These are phyloP conservation scores for Boletus eberwhitei DNA, from an alignment of 768 basidiomycete species.

Conservation along the genomic window DNA sequence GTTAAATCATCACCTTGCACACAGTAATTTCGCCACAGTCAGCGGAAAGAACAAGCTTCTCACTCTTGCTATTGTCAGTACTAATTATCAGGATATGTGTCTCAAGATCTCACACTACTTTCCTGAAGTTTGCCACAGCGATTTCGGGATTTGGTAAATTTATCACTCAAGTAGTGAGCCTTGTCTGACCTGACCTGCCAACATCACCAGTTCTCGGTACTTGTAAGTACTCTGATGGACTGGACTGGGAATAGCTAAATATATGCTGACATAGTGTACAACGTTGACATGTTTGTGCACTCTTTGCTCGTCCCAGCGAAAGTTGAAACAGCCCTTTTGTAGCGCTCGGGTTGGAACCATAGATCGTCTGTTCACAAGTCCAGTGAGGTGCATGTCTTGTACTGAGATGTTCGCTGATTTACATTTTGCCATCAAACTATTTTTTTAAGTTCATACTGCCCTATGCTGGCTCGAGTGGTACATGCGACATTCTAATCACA, in stretches of 20 bases:
- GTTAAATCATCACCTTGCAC: not conserved
- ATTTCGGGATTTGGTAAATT: not conserved
- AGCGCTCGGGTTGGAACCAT: slow-evolving; percentile 6
- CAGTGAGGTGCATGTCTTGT: not conserved
- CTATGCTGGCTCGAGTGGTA: not conserved
- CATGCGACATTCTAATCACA: slow-evolving; percentile 7
- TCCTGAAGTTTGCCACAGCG: not conserved
- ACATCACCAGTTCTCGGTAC: slow-evolving; percentile 2
- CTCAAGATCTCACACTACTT: not conserved
- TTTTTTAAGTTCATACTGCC: slow-evolving; percentile 3
- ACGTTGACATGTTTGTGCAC: not conserved
- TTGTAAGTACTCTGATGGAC: slow-evolving; percentile 2
- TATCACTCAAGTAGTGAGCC: not conserved
- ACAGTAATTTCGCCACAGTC: not conserved
- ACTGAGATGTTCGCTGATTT: not conserved
- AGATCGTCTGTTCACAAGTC: not conserved
- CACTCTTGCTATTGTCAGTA: slow-evolving; percentile 11
- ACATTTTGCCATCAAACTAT: not conserved
- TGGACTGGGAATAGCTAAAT: not conserved
- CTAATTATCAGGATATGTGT: not conserved
- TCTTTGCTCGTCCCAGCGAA: not conserved
- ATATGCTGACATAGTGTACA: not conserved
- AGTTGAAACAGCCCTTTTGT: not conserved
- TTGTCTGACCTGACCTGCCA: not conserved
- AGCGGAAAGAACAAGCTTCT: slow-evolving; percentile 14